Base-by-base conservation (phyloP, 352 stramenopile genomes). In the Achlya hypogyna region DNA sequence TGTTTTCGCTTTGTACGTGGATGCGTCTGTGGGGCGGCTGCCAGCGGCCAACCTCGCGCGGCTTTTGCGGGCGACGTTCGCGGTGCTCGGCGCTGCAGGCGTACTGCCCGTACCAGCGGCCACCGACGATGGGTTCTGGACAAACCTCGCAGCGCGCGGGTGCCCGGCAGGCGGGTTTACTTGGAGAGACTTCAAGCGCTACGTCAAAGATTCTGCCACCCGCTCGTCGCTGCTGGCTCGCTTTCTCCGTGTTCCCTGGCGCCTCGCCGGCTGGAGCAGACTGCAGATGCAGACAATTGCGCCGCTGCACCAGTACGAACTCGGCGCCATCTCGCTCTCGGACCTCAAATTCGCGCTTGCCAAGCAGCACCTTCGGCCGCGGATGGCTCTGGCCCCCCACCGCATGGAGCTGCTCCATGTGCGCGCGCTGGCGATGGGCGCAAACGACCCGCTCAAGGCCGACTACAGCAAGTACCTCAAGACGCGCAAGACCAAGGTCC, bases 381-480 rank as follows among this genome's bases (percentile, higher is more conserved):
- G 82, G 0, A 70, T 78, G 5, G 74, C 85, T 58, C 72, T 97
- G 20, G 81, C 79, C 2, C 71, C 65, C 2, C 86, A 81, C 71
- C 78, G 82, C 25, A 95, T 96, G 63, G 63, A 77, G 34, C 65
- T 80, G 5, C 86, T 97, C 10, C 91, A 98, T 69, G 86, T 96
- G 52, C 78, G 86, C 1, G 90, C 91, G 0, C 69, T 97, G 5
- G 81, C 87, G 0, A 96, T 96, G 84, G 91, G 91, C 14, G 81
- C 91, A 51, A 95, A 97, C 59, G 91, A 98, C 47, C 87, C 90
- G 0, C 71, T 96, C 12, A 97, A 97, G 72, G 84, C 88, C 0
- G 88, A 98, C 69, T 98, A 98, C 69, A 92, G 85, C 12, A 94
- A 91, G 69, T 97, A 97, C 40, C 66, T 97, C 1, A 78, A 77